Conservation (phyloP, 140 eudicot genomes). For the Senecio squalidus region DNA sequence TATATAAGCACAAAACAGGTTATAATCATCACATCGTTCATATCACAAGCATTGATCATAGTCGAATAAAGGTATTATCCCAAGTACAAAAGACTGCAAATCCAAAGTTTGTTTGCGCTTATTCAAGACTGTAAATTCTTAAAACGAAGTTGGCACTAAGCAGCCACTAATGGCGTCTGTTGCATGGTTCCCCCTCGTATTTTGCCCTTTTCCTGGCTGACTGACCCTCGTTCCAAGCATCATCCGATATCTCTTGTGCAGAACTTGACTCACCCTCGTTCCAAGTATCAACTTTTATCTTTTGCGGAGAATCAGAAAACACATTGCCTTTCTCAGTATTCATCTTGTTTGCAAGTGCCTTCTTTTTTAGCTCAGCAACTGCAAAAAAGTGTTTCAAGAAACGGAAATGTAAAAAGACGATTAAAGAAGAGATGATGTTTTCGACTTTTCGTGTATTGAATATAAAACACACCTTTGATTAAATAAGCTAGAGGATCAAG, state of each 20-base stretch:
- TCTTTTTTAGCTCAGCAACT: background rate
- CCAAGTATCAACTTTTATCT: background rate
- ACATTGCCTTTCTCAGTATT: background rate
- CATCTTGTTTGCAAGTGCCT: background rate
- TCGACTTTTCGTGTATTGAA: too few species aligned
- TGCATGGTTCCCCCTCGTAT: too few species aligned
- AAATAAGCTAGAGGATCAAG: background rate
- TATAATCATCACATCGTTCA: too few species aligned
- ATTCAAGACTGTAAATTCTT: too few species aligned
- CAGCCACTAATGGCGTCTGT: too few species aligned
- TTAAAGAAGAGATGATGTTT: background rate
- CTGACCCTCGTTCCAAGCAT: background rate
- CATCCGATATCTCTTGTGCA: background rate
- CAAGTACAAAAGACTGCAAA: too few species aligned
- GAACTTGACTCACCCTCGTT: background rate
- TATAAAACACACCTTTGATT: background rate
- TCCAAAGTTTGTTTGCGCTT: too few species aligned
- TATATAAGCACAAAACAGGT: too few species aligned
- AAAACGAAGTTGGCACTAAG: too few species aligned
- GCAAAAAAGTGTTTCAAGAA: background rate
- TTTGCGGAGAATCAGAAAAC: background rate
- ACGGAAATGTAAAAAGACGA: background rate
- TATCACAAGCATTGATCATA: too few species aligned
- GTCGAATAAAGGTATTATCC: too few species aligned
- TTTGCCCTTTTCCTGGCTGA: background rate